Evolutionary conservation across 495 filamentous ascomycete genomes (phyloP).

Genomic region (Zalerion maritima): DNA sequence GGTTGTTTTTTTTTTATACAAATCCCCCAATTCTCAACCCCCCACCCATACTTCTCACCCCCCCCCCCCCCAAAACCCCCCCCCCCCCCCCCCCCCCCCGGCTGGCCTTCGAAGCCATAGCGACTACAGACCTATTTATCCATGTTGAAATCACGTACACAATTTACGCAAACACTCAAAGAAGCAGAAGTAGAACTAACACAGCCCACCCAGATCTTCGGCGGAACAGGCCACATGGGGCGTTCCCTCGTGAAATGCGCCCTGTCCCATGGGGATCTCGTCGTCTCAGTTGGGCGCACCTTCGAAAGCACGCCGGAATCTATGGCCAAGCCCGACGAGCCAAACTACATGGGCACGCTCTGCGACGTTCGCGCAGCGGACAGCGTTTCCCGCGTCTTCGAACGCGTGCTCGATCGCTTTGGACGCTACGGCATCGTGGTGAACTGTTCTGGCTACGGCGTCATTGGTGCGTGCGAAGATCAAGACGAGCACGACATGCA

Average conservation of each 20-base stretch:
- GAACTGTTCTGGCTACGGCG: slow-evolving; percentile 85
- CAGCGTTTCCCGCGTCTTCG: slow-evolving; percentile 59
- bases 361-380: slow-evolving; percentile 79
- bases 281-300: slow-evolving; percentile 75
- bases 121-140: neutral
- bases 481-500: slow-evolving; percentile 90
- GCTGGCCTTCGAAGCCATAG: neutral
- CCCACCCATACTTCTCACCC: slow-evolving; percentile 5
- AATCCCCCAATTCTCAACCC: slow-evolving; percentile 1
- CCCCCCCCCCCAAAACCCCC: too few species aligned
- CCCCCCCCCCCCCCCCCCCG: neutral
- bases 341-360: slow-evolving; percentile 60
- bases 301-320: slow-evolving; percentile 60
- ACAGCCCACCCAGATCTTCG: slow-evolving; percentile 68
- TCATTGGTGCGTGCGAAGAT: slow-evolving; percentile 92
- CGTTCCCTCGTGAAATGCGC: slow-evolving; percentile 72
- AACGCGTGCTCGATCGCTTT: slow-evolving; percentile 53
- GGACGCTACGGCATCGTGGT: slow-evolving; percentile 77
- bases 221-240: slow-evolving; percentile 91
- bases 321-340: slow-evolving; percentile 52
- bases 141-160: too few species aligned
- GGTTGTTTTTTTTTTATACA: neutral
- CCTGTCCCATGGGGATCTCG: slow-evolving; percentile 71
- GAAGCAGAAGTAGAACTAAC: too few species aligned
- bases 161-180: too few species aligned